These are phyloP conservation scores for Solanum hybrid DNA, from an alignment of 305 asterid genomes.

Conservation along the genomic window DNA sequence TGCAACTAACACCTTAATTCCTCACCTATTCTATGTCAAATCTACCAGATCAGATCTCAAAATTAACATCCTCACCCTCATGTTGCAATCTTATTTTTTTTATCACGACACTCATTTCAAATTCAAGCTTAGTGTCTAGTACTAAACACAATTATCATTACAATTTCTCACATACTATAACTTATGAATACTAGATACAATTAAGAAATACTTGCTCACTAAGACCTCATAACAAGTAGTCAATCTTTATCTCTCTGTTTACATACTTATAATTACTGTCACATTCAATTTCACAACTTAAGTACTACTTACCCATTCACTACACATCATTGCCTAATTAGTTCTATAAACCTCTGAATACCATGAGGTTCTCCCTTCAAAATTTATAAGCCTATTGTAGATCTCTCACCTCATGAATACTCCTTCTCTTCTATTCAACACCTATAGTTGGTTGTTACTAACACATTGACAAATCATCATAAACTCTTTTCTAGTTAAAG, in stretches of 20 bases:
- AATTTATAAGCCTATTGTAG: neutral
- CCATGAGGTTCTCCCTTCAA: neutral
- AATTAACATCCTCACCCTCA: neutral
- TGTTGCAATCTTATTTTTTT: neutral
- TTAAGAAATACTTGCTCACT: neutral
- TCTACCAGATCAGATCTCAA: neutral
- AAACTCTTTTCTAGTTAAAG: neutral
- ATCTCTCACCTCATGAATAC: neutral
- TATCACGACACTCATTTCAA: neutral
- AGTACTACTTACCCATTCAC: neutral
- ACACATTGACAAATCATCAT: neutral
- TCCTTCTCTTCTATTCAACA: neutral
- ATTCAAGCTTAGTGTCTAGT: neutral
- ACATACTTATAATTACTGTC: neutral
- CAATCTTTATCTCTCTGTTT: neutral
- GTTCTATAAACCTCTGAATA: neutral
- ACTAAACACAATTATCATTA: neutral
- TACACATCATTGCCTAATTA: neutral
- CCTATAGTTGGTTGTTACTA: neutral
- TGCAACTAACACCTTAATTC: neutral
- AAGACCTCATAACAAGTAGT: neutral
- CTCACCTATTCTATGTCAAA: neutral
- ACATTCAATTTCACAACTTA: neutral
- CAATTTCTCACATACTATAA: neutral
- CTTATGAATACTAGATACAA: neutral